A percentile compares a stretch with the other conserved stretches of the same genome.
phyloP scores from a whole-genome alignment of 768 basidiomycete species.

The Nevesoporus exiguus region DNA sequence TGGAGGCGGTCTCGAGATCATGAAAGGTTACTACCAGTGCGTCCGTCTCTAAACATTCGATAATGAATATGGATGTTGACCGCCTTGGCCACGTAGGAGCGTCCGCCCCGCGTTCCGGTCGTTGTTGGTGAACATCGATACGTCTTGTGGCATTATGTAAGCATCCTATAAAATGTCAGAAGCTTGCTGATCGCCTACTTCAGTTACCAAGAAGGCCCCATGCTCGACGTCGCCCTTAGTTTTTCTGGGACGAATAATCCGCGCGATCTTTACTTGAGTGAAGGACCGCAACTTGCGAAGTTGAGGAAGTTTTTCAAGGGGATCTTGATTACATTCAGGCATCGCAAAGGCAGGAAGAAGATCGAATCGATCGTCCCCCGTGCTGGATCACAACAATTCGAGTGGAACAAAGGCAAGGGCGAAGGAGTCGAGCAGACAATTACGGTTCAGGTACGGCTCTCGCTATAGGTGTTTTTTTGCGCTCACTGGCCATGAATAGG shows the following conservation, averaged over 20 bases:
- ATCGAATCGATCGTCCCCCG: constrained; percentile 36
- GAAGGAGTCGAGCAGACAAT: constrained; percentile 19
- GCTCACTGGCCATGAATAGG: constrained; percentile 29
- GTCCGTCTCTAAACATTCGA: constrained; percentile 10
- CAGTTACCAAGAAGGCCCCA: constrained; percentile 27
- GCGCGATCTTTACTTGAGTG: constrained; percentile 29
- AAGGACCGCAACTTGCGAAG: constrained; percentile 26
- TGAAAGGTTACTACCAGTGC: constrained; percentile 51
- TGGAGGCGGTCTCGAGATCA: constrained; percentile 39
- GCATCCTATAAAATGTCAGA: not conserved
- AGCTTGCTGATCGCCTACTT: not conserved
- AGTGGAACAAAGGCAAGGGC: constrained; percentile 31
- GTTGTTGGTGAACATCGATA: constrained; percentile 47
- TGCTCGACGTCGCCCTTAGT: constrained; percentile 32
- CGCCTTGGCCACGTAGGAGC: constrained; percentile 31
- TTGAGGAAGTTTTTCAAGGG: constrained; percentile 40
- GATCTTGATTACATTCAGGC: constrained; percentile 31
- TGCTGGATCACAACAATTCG: constrained; percentile 41
- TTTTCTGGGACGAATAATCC: constrained; percentile 25
- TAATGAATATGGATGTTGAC: not conserved
- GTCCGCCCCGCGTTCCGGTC: constrained; percentile 41
- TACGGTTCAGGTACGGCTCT: constrained; percentile 38
- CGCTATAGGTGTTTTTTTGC: not conserved
- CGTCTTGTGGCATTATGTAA: constrained; percentile 44
- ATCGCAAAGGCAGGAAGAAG: constrained; percentile 28